These are phyloP conservation scores for Saccharum spontaneum DNA, from an alignment of 176 grass and related monocot species.

Conservation along the genomic window DNA sequence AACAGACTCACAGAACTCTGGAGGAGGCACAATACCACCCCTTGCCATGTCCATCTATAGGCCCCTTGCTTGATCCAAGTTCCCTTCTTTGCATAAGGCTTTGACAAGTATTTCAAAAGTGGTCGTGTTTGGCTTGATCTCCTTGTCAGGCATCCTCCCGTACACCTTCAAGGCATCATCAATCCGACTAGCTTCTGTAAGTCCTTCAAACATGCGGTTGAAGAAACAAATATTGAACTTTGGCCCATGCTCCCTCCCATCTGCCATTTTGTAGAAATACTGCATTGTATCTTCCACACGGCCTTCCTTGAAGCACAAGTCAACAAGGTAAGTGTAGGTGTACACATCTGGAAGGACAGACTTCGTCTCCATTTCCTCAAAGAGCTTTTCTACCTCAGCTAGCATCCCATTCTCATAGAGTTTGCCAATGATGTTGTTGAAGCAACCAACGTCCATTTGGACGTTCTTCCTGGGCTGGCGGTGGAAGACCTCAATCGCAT, in stretches of 20 bases:
- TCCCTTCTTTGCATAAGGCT: slow-evolving; percentile 47
- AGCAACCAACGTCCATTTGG: slow-evolving; percentile 62
- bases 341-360: slow-evolving; percentile 58
- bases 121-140: slow-evolving; percentile 36
- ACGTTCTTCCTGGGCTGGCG: slow-evolving; percentile 43
- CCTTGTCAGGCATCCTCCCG: slow-evolving; percentile 32
- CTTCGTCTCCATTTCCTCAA: slow-evolving; percentile 57
- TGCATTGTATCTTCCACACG: slow-evolving; percentile 47
- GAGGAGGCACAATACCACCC: slow-evolving; percentile 33
- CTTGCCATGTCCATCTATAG: slow-evolving; percentile 50
- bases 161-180: slow-evolving; percentile 35
- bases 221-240: slow-evolving; percentile 50
- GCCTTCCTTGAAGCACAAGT: slow-evolving; percentile 55
- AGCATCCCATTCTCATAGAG: slow-evolving; percentile 54
- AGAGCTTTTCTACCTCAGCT: slow-evolving; percentile 58
- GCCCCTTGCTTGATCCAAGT: slow-evolving; percentile 41
- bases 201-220: slow-evolving; percentile 24
- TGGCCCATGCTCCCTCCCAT: slow-evolving; percentile 48
- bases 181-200: slow-evolving; percentile 20
- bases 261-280: slow-evolving; percentile 43
- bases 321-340: slow-evolving; percentile 42
- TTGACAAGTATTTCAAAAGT: slow-evolving; percentile 54
- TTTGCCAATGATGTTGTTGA: slow-evolving; percentile 66
- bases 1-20: slow-evolving; percentile 37
- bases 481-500: slow-evolving; percentile 57